Conservation (phyloP, 2,329 filamentous ascomycete species). For the Cadophora sp. region DNA sequence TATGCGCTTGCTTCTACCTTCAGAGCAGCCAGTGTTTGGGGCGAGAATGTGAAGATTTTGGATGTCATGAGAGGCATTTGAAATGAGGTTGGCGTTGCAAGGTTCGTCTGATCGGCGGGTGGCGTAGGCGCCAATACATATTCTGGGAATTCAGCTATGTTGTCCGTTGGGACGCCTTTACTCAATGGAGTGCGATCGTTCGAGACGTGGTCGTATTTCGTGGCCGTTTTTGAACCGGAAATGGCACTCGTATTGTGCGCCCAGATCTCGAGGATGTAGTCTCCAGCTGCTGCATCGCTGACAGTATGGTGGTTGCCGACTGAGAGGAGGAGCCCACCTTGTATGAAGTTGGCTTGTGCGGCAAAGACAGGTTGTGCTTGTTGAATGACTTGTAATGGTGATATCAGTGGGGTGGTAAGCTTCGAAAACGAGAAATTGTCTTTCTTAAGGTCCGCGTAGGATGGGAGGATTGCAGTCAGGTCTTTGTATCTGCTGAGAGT, state of each 20-base stretch:
- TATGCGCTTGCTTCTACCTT: slow-evolving; percentile 51
- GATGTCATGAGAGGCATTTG: slow-evolving; percentile 46
- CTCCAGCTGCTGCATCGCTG: slow-evolving; percentile 59
- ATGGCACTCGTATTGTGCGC: slow-evolving; percentile 57
- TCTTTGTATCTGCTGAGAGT: slow-evolving; percentile 27
- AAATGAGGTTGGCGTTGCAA: slow-evolving; percentile 25
- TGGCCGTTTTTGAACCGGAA: slow-evolving; percentile 50
- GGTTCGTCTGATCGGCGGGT: slow-evolving; percentile 5
- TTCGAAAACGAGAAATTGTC: slow-evolving; percentile 31
- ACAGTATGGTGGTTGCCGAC: slow-evolving; percentile 55
- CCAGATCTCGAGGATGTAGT: slow-evolving; percentile 48
- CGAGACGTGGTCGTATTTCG: slow-evolving; percentile 49
- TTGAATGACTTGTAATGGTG: slow-evolving; percentile 29
- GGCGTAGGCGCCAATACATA: slow-evolving; percentile 22
- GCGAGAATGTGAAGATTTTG: slow-evolving; percentile 53
- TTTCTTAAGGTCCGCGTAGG: slow-evolving; percentile 27
- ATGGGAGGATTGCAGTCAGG: slow-evolving; percentile 27
- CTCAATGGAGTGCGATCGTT: slow-evolving; percentile 48
- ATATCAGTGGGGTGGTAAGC: slow-evolving; percentile 25
- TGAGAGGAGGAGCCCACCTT: slow-evolving; percentile 56
- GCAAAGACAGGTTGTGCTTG: slow-evolving; percentile 48
- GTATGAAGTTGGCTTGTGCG: slow-evolving; percentile 56
- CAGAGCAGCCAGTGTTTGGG: slow-evolving; percentile 47
- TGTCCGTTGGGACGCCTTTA: slow-evolving; percentile 45
- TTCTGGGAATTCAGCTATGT: slow-evolving; percentile 43